Conservation (phyloP, 1,139 yeast species). For the Hyphopichia buzzinii region DNA sequence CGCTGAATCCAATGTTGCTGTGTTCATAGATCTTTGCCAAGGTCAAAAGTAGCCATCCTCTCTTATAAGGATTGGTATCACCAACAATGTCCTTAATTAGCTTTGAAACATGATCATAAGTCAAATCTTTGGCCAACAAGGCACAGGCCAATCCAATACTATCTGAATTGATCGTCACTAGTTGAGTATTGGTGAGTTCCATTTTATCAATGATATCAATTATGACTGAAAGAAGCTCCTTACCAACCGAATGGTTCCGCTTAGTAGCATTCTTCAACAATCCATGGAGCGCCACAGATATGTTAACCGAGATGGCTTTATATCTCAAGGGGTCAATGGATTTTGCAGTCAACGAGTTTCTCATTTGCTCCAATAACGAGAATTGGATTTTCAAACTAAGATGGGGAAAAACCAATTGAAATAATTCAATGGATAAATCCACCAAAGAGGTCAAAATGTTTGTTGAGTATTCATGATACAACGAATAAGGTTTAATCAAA, state of each 20-base stretch:
- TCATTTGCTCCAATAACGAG: constrained; percentile 76
- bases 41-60: constrained; percentile 64
- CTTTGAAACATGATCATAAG: constrained; percentile 50
- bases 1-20: constrained; percentile 31
- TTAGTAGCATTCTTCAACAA: constrained; percentile 37
- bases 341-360: constrained; percentile 45
- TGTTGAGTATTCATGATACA: constrained; percentile 23
- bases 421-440: constrained; percentile 76
- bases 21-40: constrained; percentile 59
- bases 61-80: constrained; percentile 50
- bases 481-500: constrained; percentile 27
- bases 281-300: constrained; percentile 63
- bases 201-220: constrained; percentile 58
- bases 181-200: constrained; percentile 31
- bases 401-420: constrained; percentile 67
- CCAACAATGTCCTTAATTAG: constrained; percentile 60
- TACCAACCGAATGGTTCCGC: constrained; percentile 32
- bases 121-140: constrained; percentile 31
- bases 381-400: constrained; percentile 81
- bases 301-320: constrained; percentile 59
- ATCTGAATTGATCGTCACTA: constrained; percentile 59
- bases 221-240: constrained; percentile 47
- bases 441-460: constrained; percentile 54
- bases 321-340: constrained; percentile 30
- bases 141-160: constrained; percentile 62